phyloP scores from a whole-genome alignment of 2,329 filamentous ascomycete species.

The Aspergillus sp. region DNA sequence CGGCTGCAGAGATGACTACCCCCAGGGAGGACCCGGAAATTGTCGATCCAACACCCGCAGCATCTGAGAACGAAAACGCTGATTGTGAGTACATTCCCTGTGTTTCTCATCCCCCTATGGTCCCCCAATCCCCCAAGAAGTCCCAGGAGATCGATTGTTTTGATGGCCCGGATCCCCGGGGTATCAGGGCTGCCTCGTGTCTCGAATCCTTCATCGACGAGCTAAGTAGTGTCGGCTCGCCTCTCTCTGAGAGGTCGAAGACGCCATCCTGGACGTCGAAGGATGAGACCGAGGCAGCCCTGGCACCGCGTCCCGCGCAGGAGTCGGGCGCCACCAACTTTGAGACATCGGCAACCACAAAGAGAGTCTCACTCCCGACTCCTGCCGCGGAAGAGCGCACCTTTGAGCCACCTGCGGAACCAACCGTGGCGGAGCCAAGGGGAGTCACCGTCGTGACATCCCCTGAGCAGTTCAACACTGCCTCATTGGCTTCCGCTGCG shows the following conservation, averaged over 20 bases:
- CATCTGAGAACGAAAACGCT: slow-evolving; percentile 16
- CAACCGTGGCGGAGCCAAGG: slow-evolving; percentile 14
- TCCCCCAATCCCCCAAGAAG: not conserved
- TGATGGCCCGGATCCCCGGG: not conserved
- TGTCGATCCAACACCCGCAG: not conserved
- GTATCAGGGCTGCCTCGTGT: not conserved
- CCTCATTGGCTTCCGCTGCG: slow-evolving; percentile 13
- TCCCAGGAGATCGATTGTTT: not conserved
- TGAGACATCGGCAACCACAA: not conserved
- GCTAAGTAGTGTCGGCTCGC: slow-evolving; percentile 15
- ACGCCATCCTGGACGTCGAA: slow-evolving; percentile 7
- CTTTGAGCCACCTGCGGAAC: slow-evolving; percentile 14
- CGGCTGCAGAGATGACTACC: slow-evolving; percentile 1
- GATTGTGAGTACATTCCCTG: slow-evolving; percentile 17
- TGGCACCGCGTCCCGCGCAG: slow-evolving; percentile 8
- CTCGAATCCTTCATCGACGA: not conserved
- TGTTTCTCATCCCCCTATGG: not conserved
- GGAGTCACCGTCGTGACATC: not conserved
- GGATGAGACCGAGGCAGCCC: slow-evolving; percentile 6
- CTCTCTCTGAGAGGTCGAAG: slow-evolving; percentile 14
- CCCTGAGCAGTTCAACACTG: slow-evolving; percentile 3
- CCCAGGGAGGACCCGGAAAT: not conserved
- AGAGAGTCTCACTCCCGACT: not conserved
- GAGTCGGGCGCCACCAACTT: slow-evolving; percentile 2
- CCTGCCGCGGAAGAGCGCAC: slow-evolving; percentile 7